phyloP scores from a whole-genome alignment of 148 eudicot species.

The Persicaria tinctoria region DNA sequence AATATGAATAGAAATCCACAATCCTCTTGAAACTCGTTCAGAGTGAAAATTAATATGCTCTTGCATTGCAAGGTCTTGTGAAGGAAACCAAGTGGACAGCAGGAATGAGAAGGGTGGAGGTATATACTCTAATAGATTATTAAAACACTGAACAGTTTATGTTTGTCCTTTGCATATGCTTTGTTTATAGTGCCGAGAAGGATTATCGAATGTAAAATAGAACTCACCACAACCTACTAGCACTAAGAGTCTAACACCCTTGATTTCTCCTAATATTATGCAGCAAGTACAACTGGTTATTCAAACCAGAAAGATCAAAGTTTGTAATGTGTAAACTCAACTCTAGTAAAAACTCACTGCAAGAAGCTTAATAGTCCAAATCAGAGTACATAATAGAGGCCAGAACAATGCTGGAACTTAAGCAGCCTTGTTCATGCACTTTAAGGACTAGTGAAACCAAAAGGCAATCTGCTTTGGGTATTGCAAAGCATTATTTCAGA shows the following conservation, averaged over 20 bases:
- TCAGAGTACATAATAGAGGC: background rate
- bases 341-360: background rate
- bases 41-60: background rate
- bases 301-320: background rate
- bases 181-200: background rate
- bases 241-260: background rate
- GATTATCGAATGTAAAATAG: background rate
- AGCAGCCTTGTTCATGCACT: background rate
- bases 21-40: background rate
- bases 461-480: background rate
- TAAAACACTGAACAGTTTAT: background rate
- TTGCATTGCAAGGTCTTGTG: background rate
- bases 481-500: background rate
- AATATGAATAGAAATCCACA: background rate
- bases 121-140: background rate
- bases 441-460: background rate
- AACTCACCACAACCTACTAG: background rate
- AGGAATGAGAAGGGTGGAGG: background rate
- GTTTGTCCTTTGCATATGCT: background rate
- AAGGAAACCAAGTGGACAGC: background rate
- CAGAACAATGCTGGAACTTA: background rate
- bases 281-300: background rate
- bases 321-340: too few relatives aligned
- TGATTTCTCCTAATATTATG: background rate
- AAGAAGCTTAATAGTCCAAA: background rate